Base-by-base conservation (phyloP, 345 rosid genomes). In the Eucalyptus rudis region DNA sequence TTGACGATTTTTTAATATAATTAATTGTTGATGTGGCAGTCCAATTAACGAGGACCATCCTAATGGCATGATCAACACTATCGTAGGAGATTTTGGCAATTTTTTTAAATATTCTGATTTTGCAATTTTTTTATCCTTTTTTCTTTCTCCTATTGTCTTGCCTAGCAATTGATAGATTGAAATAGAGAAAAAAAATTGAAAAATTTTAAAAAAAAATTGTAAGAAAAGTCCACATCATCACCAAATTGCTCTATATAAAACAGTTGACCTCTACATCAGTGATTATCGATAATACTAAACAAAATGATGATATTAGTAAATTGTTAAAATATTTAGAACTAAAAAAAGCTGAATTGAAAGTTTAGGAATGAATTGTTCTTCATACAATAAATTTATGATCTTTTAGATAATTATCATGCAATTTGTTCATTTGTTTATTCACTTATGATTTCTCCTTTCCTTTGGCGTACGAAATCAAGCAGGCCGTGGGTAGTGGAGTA, bases 211-310 rank as follows among this genome's bases (percentile, higher is more conserved):
- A 52, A 15, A 16, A 51, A 50, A 6, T 19, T 52, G 56, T 10
- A 52, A 52, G 58, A 52, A 52, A 52, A 52, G 10, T 52, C 58
- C 25, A 52, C 4, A 19, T 52, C 2, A 52, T 52, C 0, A 0
- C 1, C 2, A 0, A 52, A 52, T 19, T 0, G 0, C 8, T 0
- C 2, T 52, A 52, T 19, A 52, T 52, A 0, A 10, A 52, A 52
- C 0, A 52, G 2, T 52, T 7, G 7, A 4, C 10, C 58, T 52
- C 24, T 4, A 19, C 58, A 12, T 27, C 0, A 27, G 68, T 6
- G 13, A 59, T 62, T 62, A 2, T 11, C 4, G 0, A 4, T 2
- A 62, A 62, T 27, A 27, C 13, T 12, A 2, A 62, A 13, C 1
- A 27, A 27, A 29, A 29, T 27, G 5, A 13, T 8, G 2, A 62